phyloP scores from a whole-genome alignment of 805 yeast genomes.

The Starmerella cellae region DNA sequence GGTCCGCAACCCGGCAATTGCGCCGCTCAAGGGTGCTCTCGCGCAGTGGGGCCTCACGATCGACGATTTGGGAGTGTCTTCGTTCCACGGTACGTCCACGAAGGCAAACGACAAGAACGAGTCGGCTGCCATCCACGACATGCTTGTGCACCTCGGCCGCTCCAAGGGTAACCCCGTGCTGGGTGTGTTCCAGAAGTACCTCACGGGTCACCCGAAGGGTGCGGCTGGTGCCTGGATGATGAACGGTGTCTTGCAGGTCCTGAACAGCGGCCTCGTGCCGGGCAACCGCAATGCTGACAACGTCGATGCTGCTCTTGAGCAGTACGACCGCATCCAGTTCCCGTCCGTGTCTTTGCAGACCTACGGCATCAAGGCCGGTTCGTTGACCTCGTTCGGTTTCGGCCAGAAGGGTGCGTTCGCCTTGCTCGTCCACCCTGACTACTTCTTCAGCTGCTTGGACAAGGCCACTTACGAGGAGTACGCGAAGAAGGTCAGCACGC shows the following conservation, averaged over 20 bases:
- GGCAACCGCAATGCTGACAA: conserved; percentile 99
- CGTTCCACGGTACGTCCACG: conserved; percentile 99
- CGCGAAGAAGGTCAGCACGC: conserved; percentile 51
- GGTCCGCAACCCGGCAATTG: conserved; percentile 80
- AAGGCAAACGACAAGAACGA: conserved; percentile 98
- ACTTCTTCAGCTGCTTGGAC: conserved; percentile 73
- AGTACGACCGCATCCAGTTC: conserved; percentile 78
- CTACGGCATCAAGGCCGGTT: conserved; percentile 93
- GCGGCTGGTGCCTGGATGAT: conserved; percentile 99
- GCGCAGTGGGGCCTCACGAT: conserved; percentile 86
- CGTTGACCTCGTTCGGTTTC: conserved; percentile 95
- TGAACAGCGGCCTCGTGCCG: conserved; percentile 87
- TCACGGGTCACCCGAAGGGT: conserved; percentile 99
- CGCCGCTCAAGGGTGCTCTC: conserved; percentile 93
- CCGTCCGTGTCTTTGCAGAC: conserved; percentile 90
- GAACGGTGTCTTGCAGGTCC: conserved; percentile 91
- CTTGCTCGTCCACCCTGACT: conserved; percentile 80
- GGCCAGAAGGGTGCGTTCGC: conserved; percentile 99
- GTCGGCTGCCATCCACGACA: conserved; percentile 74
- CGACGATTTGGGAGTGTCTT: conserved; percentile 91
- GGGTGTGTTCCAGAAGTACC: conserved; percentile 97
- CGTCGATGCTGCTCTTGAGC: conserved; percentile 68
- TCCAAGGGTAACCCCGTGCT: conserved; percentile 93
- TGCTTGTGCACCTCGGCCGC: conserved; percentile 94
- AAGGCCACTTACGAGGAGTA: conserved; percentile 59